A percentile compares a stretch with the other conserved stretches of the same genome.
These are phyloP conservation scores for Trichoderma oligosporum DNA, from an alignment of 2,329 filamentous ascomycete genomes.

Conservation along the genomic window DNA sequence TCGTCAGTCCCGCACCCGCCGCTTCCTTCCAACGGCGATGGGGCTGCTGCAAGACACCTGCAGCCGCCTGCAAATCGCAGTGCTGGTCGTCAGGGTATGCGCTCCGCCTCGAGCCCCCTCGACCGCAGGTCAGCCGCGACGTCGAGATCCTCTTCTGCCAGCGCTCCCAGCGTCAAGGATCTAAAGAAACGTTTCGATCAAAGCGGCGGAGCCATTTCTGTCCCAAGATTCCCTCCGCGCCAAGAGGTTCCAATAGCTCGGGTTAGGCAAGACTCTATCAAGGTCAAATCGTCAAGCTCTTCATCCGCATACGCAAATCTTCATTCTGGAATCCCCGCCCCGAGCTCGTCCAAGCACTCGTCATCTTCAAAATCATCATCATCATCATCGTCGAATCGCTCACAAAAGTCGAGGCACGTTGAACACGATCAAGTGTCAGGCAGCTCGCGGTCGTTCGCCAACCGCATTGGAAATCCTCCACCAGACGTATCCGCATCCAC, in stretches of 20 bases:
- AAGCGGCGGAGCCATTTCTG: constrained; percentile 40
- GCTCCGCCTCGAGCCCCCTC: constrained; percentile 56
- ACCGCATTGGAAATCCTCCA: constrained; percentile 31
- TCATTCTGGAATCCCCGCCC: constrained; percentile 29
- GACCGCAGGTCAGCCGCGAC: constrained; percentile 39
- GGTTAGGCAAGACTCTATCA: constrained; percentile 32
- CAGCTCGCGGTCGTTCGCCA: constrained; percentile 57
- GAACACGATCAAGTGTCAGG: constrained; percentile 50
- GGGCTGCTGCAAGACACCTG: constrained; percentile 47
- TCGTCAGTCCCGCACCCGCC: constrained; percentile 40
- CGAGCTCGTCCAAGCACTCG: constrained; percentile 24
- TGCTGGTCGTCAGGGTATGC: constrained; percentile 41
- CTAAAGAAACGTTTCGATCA: constrained; percentile 76
- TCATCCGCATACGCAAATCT: constrained; percentile 39
- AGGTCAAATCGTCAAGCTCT: constrained; percentile 22
- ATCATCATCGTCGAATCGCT: constrained; percentile 28
- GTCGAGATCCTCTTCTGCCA: constrained; percentile 32
- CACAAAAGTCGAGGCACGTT: constrained; percentile 46
- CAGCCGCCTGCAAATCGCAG: constrained; percentile 39
- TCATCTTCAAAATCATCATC: constrained; percentile 23
- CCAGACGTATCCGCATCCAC: constrained; percentile 22
- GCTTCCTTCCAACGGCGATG: constrained; percentile 50
- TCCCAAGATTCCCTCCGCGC: constrained; percentile 36
- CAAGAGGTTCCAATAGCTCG: constrained; percentile 33
- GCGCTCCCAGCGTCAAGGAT: constrained; percentile 72